phyloP scores from a whole-genome alignment of 192 early-diverging fungal genomes.

The Coemansia sp. region DNA sequence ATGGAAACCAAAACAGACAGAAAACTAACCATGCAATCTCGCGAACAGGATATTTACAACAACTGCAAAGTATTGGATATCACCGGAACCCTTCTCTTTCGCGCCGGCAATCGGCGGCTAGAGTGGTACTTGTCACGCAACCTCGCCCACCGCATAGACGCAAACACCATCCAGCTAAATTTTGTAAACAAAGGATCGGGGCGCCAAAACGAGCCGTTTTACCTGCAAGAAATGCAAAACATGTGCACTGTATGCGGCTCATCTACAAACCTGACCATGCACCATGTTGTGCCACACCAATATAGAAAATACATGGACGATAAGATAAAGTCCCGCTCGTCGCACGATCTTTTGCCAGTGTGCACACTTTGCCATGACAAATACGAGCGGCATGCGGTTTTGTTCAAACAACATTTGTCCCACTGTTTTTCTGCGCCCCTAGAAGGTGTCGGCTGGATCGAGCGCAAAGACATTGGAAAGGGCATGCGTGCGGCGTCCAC shows the following conservation, averaged over 20 bases:
- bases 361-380: constrained; percentile 40
- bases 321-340: constrained; percentile 40
- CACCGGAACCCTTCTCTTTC: constrained; percentile 41
- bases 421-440: constrained; percentile 41
- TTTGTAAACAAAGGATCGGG: constrained; percentile 44
- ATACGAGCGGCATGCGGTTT: constrained; percentile 37
- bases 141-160: constrained; percentile 34
- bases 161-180: constrained; percentile 43
- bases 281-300: constrained; percentile 47
- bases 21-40: constrained; percentile 11
- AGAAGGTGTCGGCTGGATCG: constrained; percentile 40
- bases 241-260: constrained; percentile 31
- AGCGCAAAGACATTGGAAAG: constrained; percentile 24
- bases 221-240: constrained; percentile 51
- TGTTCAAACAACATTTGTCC: constrained; percentile 29
- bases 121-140: constrained; percentile 45
- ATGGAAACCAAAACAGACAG: not conserved
- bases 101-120: constrained; percentile 17
- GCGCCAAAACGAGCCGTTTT: constrained; percentile 38
- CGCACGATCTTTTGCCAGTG: constrained; percentile 43
- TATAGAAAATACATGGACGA: constrained; percentile 44
- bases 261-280: constrained; percentile 22
- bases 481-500: constrained; percentile 34
- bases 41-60: constrained; percentile 36
- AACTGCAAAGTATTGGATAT: constrained; percentile 45